Conservation (phyloP, 225 moss, liverwort and hornwort species). For the Bryoerythrophyllum caledonicum region DNA sequence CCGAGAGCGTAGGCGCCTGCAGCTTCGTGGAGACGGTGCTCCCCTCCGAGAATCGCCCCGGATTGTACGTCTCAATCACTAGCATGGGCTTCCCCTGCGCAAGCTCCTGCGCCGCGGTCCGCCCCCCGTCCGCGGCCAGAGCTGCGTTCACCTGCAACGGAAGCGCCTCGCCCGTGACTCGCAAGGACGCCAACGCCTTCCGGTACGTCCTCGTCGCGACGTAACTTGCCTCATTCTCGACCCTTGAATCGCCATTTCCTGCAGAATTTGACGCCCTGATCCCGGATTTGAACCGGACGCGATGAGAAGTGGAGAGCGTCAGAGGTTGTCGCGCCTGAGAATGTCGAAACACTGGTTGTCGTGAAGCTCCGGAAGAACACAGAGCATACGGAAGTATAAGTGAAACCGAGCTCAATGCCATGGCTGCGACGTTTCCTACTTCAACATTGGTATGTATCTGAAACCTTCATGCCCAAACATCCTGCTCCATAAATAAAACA, state of each 20-base stretch:
- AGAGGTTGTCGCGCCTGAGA: not conserved
- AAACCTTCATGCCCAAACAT: not conserved
- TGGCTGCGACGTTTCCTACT: slow-evolving; percentile 19
- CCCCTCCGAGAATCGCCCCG: slow-evolving; percentile 63
- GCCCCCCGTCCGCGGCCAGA: slow-evolving; percentile 84
- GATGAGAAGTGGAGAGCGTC: not conserved
- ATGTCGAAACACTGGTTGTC: not conserved
- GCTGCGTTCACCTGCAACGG: slow-evolving; percentile 68
- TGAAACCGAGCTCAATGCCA: slow-evolving; percentile 35
- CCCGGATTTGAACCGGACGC: slow-evolving; percentile 21
- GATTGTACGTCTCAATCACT: slow-evolving; percentile 78
- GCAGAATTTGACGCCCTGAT: slow-evolving; percentile 21
- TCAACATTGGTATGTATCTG: not conserved
- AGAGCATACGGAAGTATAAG: slow-evolving; percentile 25
- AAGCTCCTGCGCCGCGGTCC: slow-evolving; percentile 79
- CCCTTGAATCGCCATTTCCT: slow-evolving; percentile 2
- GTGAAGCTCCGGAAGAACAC: slow-evolving; percentile 13
- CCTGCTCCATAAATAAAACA: not conserved
- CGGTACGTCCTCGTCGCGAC: slow-evolving; percentile 68
- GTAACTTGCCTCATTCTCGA: slow-evolving; percentile 10
- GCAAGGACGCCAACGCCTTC: slow-evolving; percentile 67
- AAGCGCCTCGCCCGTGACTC: slow-evolving; percentile 72
- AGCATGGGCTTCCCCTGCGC: slow-evolving; percentile 66
- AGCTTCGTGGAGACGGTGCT: slow-evolving; percentile 82
- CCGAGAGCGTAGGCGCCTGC: slow-evolving; percentile 68